These are phyloP conservation scores for Fusarium sp. DNA, from an alignment of 2,329 filamentous ascomycete species.

Conservation along the genomic window DNA sequence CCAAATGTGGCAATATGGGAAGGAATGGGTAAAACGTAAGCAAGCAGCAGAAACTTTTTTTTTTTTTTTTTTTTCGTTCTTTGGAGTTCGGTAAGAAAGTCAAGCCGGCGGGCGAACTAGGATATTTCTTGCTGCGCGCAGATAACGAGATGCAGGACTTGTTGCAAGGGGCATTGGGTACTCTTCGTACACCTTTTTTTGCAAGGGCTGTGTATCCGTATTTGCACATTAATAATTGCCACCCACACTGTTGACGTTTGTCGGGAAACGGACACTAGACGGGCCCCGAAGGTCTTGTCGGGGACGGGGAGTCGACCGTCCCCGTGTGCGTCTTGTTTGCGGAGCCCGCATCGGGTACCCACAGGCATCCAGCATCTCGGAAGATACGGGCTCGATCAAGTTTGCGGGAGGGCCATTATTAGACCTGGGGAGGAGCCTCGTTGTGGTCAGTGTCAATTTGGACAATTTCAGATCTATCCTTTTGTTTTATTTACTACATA, in stretches of 20 bases:
- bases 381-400: constrained; percentile 15
- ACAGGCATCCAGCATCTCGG: constrained; percentile 12
- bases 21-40: constrained; percentile 1
- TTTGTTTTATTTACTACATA: background rate
- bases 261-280: constrained; percentile 16
- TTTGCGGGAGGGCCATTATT: constrained; percentile 16
- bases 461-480: background rate
- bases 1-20: background rate
- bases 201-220: background rate
- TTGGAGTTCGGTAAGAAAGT: constrained; percentile 2
- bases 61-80: background rate
- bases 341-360: constrained; percentile 1
- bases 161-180: background rate
- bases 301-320: constrained; percentile 30
- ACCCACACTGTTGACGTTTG: background rate
- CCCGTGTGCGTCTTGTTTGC: constrained; percentile 13
- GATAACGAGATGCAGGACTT: background rate
- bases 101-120: constrained; percentile 9
- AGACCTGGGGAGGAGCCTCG: constrained; percentile 18
- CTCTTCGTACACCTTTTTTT: background rate
- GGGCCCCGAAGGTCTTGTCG: constrained; percentile 22
- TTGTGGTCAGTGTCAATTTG: background rate
- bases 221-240: constrained; percentile 1
- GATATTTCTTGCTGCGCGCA: constrained; percentile 27
- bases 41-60: background rate